Base-by-base conservation (phyloP, 2,329 filamentous ascomycete species). In the Aspergillus fructus region DNA sequence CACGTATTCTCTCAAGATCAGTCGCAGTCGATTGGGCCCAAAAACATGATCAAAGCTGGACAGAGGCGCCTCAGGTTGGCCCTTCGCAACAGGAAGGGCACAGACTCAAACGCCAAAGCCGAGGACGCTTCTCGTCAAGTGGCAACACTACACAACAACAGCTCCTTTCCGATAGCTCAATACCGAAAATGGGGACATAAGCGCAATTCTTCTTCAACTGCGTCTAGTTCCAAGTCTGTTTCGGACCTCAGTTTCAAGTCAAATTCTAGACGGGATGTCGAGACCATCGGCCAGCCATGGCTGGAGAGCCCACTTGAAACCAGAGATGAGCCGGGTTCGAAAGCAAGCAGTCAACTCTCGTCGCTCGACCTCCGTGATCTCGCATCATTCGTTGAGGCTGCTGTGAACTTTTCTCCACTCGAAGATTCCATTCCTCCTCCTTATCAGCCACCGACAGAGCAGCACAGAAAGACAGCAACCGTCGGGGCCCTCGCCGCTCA, bases 201-300 rank as follows among this genome's bases (percentile, higher is more conserved):
- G 49, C 61, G 55, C 33, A 70, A 64, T 40, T 33, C 67, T 11
- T 67, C 66, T 15, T 62, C 62, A 2, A 60, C 53, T 49, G 21
- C 61, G 48, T 59, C 64, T 57, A 54, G 41, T 15, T 58, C 61
- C 4, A 50, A 55, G 19, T 61, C 60, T 11, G 40, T 56, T 12
- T 56, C 57, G 42, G 48, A 58, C 49, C 56, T 62, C 42, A 64
- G 61, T 45, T 71, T 70, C n/a, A 66, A 57, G 52, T 70, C 70
- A 0, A 72, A 60, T 45, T 67, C 68, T 34, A 68, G 60, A 55
- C 64, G 68, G 37, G 73, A 75, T 49, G 69, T 75, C 19, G 72
- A 75, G 56, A 67, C 61, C 23, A 74, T 74, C 51, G 73, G 73
- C 23, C 72, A 68, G 50, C 72, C 72, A 49, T 75, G 73, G 73